Evolutionary conservation across 495 filamentous ascomycete genomes (phyloP).

Genomic region (Neurospora sp.): DNA sequence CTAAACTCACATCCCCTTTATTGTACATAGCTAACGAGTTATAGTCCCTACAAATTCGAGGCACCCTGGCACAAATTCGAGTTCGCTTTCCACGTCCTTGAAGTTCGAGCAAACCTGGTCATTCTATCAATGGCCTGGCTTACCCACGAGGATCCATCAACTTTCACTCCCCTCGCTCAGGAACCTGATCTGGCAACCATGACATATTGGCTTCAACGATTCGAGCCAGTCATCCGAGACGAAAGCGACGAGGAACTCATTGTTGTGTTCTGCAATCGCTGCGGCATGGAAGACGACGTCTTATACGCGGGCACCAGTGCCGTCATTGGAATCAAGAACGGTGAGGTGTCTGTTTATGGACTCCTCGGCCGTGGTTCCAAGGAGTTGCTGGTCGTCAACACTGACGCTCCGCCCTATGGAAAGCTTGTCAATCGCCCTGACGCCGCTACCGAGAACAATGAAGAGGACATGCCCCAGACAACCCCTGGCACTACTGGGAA

Average conservation of each 20-base stretch:
- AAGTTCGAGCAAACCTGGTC: constrained; percentile 56
- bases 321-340: constrained; percentile 64
- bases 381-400: constrained; percentile 57
- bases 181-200: constrained; percentile 73
- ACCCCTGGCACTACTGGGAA: background rate
- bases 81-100: constrained; percentile 66
- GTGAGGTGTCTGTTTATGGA: constrained; percentile 56
- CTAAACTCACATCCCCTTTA: background rate
- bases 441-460: background rate
- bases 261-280: constrained; percentile 76
- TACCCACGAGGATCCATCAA: constrained; percentile 43
- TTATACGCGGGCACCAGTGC: constrained; percentile 84
- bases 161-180: constrained; percentile 28
- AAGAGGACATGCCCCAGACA: background rate
- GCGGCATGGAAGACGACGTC: constrained; percentile 57
- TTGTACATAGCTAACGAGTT: background rate
- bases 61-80: constrained; percentile 73
- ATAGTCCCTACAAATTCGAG: constrained; percentile 45
- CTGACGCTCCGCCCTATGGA: constrained; percentile 23
- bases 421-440: constrained; percentile 17
- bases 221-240: constrained; percentile 60
- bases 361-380: constrained; percentile 54
- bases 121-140: constrained; percentile 89
- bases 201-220: constrained; percentile 74
- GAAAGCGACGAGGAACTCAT: constrained; percentile 52